Evolutionary conservation across 208 protist species (phyloP), one percentile per base, ranked within the genome.

Genomic region (Leishmania braziliensis): DNA sequence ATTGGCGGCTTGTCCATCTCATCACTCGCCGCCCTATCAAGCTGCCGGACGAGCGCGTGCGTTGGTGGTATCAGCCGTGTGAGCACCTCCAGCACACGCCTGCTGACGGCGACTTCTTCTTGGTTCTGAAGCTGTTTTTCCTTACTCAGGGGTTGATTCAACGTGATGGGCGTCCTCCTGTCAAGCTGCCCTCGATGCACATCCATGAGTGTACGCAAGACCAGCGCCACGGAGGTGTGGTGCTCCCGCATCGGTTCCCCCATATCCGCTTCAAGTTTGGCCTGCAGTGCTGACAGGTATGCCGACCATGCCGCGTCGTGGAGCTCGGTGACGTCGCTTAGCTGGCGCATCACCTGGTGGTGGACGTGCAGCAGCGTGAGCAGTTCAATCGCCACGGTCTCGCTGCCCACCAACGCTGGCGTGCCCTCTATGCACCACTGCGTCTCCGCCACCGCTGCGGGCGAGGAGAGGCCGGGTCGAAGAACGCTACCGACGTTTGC

Each of bases 341-440:
- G 56, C 18, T 51, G 46, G 16, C 46, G 39, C 51, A 60, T 1
- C 5, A 48, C n/a, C 5, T 75, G 26, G 43, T 74, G 56, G 51
- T 82, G 77, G 5, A 82, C 43, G 12, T 71, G 82, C 71, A 85
- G 78, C 51, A 85, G 73, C 66, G 82, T 75, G 62, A 85, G 70
- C 33, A 78, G 46, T 56, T 75, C 82, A 29, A 75, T 74, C 33
- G 56, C 62, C 29, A 23, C 18, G 36, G 58, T 48, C 39, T 80
- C 81, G 6, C 10, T 62, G 39, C 23, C 0, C 12, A 85, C 46
- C 39, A 85, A 26, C 1, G 76, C 3, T 0, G 56, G 36, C 23
- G 69, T 54, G 26, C 33, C 71, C 4, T 78, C 53, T 51, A 74
- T 33, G 50, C 53, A 14, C 76, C 60, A 71, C 46, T 10, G 36